phyloP scores from a whole-genome alignment of 192 early-diverging fungal species.

The Backusella parvicylindrica region DNA sequence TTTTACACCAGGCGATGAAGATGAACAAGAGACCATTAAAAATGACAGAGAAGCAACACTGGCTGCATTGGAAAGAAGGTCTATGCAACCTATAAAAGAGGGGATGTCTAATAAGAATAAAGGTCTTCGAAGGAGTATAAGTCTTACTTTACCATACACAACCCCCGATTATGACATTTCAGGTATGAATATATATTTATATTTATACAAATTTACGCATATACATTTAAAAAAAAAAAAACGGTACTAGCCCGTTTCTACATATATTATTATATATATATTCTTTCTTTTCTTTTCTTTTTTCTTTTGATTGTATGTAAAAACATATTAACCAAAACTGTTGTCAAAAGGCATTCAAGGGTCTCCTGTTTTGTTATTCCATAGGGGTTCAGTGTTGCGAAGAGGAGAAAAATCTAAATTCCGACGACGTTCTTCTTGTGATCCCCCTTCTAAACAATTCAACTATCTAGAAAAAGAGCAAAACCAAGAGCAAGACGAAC shows the following conservation, averaged over 20 bases:
- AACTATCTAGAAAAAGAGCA: neutral
- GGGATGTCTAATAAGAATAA: neutral
- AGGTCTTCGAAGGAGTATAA: slow-evolving; percentile 11
- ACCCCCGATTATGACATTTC: slow-evolving; percentile 1
- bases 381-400: slow-evolving; percentile 32
- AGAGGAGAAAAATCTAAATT: slow-evolving; percentile 51
- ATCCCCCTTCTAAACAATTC: neutral
- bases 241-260: neutral
- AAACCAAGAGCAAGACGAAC: neutral
- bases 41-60: slow-evolving; percentile 16
- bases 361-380: slow-evolving; percentile 28
- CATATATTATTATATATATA: neutral
- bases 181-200: neutral
- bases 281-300: slow-evolving; percentile 16
- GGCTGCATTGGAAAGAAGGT: slow-evolving; percentile 14
- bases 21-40: neutral
- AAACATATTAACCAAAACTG: slow-evolving; percentile 16
- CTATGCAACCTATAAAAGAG: neutral
- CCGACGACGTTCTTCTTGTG: slow-evolving; percentile 42
- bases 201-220: neutral
- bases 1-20: slow-evolving; percentile 12
- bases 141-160: slow-evolving; percentile 10
- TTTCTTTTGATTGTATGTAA: neutral
- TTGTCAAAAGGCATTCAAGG: slow-evolving; percentile 15
- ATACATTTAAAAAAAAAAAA: neutral